A percentile compares a stretch with the other conserved stretches of the same genome.
Evolutionary conservation across 805 yeast genomes (phyloP).

Genomic region (Myxozyma udenii): DNA sequence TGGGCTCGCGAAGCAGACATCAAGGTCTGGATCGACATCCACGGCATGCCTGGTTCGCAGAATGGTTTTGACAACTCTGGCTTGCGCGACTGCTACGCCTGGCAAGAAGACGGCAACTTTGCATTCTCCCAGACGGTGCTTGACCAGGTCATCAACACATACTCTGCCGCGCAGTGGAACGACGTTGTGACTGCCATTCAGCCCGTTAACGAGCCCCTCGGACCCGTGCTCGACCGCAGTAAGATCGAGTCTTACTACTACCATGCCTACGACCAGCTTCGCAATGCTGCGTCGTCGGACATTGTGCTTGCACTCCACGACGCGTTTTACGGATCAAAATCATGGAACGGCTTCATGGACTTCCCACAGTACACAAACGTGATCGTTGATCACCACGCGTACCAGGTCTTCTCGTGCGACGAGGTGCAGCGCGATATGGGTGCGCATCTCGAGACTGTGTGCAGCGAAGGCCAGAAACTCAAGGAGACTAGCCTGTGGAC

Average conservation of each 20-base stretch:
- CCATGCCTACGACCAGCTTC: conserved; percentile 61
- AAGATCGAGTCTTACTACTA: conserved; percentile 56
- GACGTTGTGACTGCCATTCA: conserved; percentile 81
- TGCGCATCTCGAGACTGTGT: conserved; percentile 57
- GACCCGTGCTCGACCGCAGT: conserved; percentile 59
- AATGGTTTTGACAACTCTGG: conserved; percentile 88
- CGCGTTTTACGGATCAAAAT: conserved; percentile 56
- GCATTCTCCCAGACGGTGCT: conserved; percentile 56
- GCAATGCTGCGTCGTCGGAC: conserved; percentile 49
- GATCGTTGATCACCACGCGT: conserved; percentile 79
- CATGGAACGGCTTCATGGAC: conserved; percentile 60
- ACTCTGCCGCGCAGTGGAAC: conserved; percentile 57
- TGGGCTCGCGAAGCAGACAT: conserved; percentile 67
- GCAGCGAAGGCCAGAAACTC: conserved; percentile 49
- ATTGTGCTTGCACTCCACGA: conserved; percentile 64
- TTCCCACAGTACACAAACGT: conserved; percentile 57
- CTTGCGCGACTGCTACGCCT: conserved; percentile 47
- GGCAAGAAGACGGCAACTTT: conserved; percentile 54
- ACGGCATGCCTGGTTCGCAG: conserved; percentile 92
- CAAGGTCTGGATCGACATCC: conserved; percentile 85
- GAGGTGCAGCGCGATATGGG: conserved; percentile 60
- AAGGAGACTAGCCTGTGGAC: conserved; percentile 50
- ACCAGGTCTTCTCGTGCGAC: conserved; percentile 71
- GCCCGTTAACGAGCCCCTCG: conserved; percentile 84
- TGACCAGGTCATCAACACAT: conserved; percentile 53